Conservation (phyloP, 2,329 filamentous ascomycete genomes). For the Keithomyces neogunnii region DNA sequence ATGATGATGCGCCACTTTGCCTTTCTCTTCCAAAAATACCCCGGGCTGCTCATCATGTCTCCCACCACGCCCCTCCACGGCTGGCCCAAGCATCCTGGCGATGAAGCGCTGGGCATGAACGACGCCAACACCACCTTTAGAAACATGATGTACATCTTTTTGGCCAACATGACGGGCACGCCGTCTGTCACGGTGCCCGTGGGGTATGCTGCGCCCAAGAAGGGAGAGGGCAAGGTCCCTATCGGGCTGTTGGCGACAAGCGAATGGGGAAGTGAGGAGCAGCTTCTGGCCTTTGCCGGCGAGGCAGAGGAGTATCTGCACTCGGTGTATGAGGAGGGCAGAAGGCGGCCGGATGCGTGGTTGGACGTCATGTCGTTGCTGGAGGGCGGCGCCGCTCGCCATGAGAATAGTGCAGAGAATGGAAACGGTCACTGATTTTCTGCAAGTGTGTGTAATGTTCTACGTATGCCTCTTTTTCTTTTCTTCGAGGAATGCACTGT, state of each 20-base stretch:
- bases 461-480: too few species aligned
- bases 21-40: slow-evolving; percentile 59
- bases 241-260: slow-evolving; percentile 55
- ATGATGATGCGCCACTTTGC: slow-evolving; percentile 74
- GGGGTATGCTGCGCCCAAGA: slow-evolving; percentile 55
- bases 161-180: slow-evolving; percentile 74
- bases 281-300: slow-evolving; percentile 50
- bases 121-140: slow-evolving; percentile 66
- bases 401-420: neutral
- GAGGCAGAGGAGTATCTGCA: slow-evolving; percentile 50
- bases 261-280: slow-evolving; percentile 60
- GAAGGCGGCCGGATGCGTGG: slow-evolving; percentile 46
- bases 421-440: neutral
- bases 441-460: neutral
- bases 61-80: slow-evolving; percentile 71
- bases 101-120: slow-evolving; percentile 61
- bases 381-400: slow-evolving; percentile 4
- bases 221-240: slow-evolving; percentile 51
- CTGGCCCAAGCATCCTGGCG: slow-evolving; percentile 54
- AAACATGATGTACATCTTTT: slow-evolving; percentile 78
- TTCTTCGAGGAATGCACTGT: too few species aligned
- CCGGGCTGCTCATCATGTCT: slow-evolving; percentile 69
- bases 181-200: slow-evolving; percentile 69
- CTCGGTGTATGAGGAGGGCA: slow-evolving; percentile 36
- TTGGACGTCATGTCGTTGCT: slow-evolving; percentile 42